Evolutionary conservation across 75 land plant species (phyloP).

Genomic region (Pinus taeda): DNA sequence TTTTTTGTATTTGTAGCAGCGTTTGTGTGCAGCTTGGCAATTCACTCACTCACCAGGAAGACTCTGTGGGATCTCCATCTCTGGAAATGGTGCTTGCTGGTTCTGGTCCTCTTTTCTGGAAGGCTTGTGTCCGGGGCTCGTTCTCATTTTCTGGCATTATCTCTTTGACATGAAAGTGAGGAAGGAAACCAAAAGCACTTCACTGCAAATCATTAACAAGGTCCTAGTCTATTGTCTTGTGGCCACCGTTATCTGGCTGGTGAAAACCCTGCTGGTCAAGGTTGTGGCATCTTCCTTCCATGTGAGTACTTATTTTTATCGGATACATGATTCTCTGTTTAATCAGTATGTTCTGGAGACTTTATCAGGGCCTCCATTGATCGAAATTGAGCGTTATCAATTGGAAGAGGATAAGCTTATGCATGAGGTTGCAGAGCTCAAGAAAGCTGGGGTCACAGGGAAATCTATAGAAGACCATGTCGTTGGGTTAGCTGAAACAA

Average conservation of each 20-base stretch:
- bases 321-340: slow-evolving; percentile 65
- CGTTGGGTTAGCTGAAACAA: too few relatives aligned
- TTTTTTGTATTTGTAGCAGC: slow-evolving; percentile 46
- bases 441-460: slow-evolving; percentile 59
- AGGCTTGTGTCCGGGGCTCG: slow-evolving; percentile 70
- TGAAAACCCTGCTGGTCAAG: slow-evolving; percentile 46
- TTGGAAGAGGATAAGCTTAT: slow-evolving; percentile 40
- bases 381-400: slow-evolving; percentile 25
- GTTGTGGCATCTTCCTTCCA: slow-evolving; percentile 55
- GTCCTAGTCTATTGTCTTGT: slow-evolving; percentile 17
- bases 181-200: not conserved
- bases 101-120: slow-evolving; percentile 73
- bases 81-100: slow-evolving; percentile 32
- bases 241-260: slow-evolving; percentile 20
- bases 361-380: slow-evolving; percentile 62
- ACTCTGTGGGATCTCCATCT: slow-evolving; percentile 52
- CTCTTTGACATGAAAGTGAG: slow-evolving; percentile 25
- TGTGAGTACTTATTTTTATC: slow-evolving; percentile 57
- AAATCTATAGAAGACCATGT: too few relatives aligned
- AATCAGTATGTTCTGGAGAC: slow-evolving; percentile 61
- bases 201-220: slow-evolving; percentile 7
- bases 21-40: slow-evolving; percentile 42
- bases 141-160: slow-evolving; percentile 33
- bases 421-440: slow-evolving; percentile 45
- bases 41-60: slow-evolving; percentile 18